These are phyloP conservation scores for Astrocystis sublimbata DNA, from an alignment of 495 filamentous ascomycete genomes.

Conservation along the genomic window DNA sequence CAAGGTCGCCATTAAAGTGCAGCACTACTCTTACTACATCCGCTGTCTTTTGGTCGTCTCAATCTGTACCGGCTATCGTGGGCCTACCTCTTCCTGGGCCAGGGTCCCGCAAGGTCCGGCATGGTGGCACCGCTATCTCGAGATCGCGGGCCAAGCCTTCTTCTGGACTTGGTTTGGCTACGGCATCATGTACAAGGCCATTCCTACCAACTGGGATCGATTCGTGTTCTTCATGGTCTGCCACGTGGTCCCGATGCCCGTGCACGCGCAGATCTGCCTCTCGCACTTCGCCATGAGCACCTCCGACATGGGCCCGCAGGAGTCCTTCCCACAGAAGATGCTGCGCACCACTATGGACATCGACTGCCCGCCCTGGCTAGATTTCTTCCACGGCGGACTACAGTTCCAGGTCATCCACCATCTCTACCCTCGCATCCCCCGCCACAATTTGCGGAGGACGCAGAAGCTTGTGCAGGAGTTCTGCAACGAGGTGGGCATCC, in stretches of 20 bases:
- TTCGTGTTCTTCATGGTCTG: conserved; percentile 79
- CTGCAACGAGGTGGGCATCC: conserved; percentile 86
- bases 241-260: conserved; percentile 80
- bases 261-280: conserved; percentile 95
- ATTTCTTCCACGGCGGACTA: conserved; percentile 94
- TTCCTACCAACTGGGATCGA: conserved; percentile 70
- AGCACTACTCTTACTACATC: conserved; percentile 86
- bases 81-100: conserved; percentile 73
- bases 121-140: conserved; percentile 87
- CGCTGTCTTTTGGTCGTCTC: conserved; percentile 80
- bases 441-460: conserved; percentile 84
- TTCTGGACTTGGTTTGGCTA: conserved; percentile 98
- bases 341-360: conserved; percentile 97
- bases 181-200: conserved; percentile 69
- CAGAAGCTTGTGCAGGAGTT: conserved; percentile 87
- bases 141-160: conserved; percentile 76
- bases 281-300: conserved; percentile 98
- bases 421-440: conserved; percentile 88
- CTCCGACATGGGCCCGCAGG: conserved; percentile 78
- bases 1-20: conserved; percentile 68
- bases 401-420: conserved; percentile 98
- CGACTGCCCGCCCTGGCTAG: conserved; percentile 91
- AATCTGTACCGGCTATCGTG: conserved; percentile 87
- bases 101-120: conserved; percentile 83
- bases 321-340: conserved; percentile 97